Evolutionary conservation across 73 alveolate genomes (phyloP).

Genomic region (Breviolum minutum): DNA sequence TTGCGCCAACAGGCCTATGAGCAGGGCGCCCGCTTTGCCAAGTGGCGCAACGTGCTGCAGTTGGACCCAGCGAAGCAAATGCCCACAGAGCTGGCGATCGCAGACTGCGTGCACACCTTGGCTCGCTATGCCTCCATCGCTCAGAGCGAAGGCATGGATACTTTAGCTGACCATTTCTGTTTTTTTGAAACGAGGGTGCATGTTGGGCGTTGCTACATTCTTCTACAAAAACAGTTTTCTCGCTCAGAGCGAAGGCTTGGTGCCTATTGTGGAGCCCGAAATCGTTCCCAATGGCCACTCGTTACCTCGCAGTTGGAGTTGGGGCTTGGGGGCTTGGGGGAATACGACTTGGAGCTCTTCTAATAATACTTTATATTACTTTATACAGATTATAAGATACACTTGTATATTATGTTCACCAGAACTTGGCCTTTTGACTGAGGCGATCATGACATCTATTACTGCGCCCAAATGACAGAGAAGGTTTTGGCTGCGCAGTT

Average conservation of each 20-base stretch:
- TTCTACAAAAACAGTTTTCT: too few relatives aligned
- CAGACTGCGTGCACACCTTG: slow-evolving; percentile 99
- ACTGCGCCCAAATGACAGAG: slow-evolving; percentile 96
- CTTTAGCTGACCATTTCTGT: too few relatives aligned
- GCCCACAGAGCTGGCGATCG: slow-evolving; percentile 98
- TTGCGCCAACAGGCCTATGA: slow-evolving; percentile 95
- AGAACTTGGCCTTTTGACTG: background rate
- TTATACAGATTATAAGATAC: background rate
- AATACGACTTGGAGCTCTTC: slow-evolving; percentile 5
- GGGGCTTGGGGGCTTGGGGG: slow-evolving; percentile 26
- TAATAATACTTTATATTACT: background rate
- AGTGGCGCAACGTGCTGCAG: slow-evolving; percentile 99
- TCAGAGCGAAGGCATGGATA: slow-evolving; percentile 99
- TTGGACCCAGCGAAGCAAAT: slow-evolving; percentile 97
- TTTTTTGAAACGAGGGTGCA: too few relatives aligned
- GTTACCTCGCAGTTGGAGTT: background rate
- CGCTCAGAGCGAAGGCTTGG: slow-evolving; percentile 95
- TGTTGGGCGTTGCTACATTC: too few relatives aligned
- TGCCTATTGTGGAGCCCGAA: slow-evolving; percentile 99
- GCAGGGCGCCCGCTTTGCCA: slow-evolving; percentile 98
- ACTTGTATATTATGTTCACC: background rate
- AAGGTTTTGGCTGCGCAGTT: slow-evolving; percentile 98
- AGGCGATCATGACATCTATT: slow-evolving; percentile 56
- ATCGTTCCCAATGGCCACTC: slow-evolving; percentile 99
- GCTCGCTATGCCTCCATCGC: slow-evolving; percentile 99